These are phyloP conservation scores for Dissophora globulifera DNA, from an alignment of 192 early-diverging fungal species.

Conservation along the genomic window DNA sequence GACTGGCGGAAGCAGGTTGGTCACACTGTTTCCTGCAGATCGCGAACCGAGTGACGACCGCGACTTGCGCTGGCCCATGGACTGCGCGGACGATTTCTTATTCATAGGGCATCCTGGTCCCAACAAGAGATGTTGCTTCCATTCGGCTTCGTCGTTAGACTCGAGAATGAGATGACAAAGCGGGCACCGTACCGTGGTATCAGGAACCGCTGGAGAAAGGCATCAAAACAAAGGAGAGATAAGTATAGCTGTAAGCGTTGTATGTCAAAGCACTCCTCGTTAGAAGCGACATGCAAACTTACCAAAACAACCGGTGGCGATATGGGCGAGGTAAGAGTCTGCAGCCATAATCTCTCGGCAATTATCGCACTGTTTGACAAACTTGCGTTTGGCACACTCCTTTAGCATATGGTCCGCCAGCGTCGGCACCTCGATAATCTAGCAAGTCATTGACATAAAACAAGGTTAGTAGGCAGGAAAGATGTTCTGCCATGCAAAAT, in stretches of 20 bases:
- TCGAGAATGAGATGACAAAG: constrained; percentile 67
- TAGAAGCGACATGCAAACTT: too few relatives aligned
- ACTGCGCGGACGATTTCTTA: constrained; percentile 38
- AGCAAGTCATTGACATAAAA: constrained; percentile 5
- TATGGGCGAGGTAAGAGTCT: constrained; percentile 63
- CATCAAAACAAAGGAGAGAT: too few relatives aligned
- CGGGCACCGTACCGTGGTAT: constrained; percentile 62
- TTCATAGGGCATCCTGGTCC: constrained; percentile 67
- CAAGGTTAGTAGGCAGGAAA: too few relatives aligned
- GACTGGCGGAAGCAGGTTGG: constrained; percentile 4
- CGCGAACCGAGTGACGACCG: background rate
- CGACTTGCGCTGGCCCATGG: background rate
- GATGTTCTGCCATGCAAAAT: too few relatives aligned
- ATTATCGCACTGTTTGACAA: constrained; percentile 68
- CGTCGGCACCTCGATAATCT: constrained; percentile 79
- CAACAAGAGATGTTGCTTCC: constrained; percentile 72
- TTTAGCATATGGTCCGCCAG: constrained; percentile 70
- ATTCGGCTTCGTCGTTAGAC: constrained; percentile 64
- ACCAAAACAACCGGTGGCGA: constrained; percentile 52
- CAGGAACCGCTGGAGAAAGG: constrained; percentile 13
- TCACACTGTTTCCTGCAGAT: background rate
- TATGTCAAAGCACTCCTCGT: too few relatives aligned
- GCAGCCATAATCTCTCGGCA: constrained; percentile 69
- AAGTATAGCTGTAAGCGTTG: too few relatives aligned
- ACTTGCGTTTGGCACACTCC: constrained; percentile 70